phyloP scores from a whole-genome alignment of 2,329 filamentous ascomycete genomes.

The Ophiobolus disseminans region DNA sequence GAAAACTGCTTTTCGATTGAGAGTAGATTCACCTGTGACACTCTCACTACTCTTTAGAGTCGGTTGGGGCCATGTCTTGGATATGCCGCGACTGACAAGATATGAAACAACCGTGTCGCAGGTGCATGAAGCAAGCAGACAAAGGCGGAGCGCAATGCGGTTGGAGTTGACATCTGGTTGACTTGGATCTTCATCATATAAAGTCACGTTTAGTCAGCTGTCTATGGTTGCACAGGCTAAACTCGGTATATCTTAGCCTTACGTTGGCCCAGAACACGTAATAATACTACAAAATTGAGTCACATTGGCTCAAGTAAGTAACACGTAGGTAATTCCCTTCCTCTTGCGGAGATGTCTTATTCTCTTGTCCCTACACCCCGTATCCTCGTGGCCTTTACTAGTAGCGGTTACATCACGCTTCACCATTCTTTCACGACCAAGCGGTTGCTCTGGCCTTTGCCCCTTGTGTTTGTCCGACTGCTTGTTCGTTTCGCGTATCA shows the following conservation, averaged over 20 bases:
- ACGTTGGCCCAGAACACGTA: conserved; percentile 36
- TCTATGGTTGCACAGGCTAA: conserved; percentile 22
- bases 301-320: conserved; percentile 2
- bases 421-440: neutral
- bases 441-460: neutral
- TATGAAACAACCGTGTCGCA: neutral
- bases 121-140: too few species aligned
- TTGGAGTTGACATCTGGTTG: neutral
- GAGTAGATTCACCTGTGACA: too few species aligned
- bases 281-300: conserved; percentile 23
- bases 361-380: neutral
- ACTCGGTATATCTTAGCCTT: conserved; percentile 34
- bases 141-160: too few species aligned
- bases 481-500: neutral
- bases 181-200: neutral
- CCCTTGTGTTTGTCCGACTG: neutral
- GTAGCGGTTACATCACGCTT: neutral
- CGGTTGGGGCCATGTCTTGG: too few species aligned
- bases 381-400: neutral
- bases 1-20: too few species aligned
- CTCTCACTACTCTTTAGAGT: too few species aligned
- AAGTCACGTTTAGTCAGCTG: conserved; percentile 12
- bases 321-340: neutral
- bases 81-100: too few species aligned
- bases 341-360: conserved; percentile 1